phyloP scores from a whole-genome alignment of 768 basidiomycete species.

The Calvatia gigantea region DNA sequence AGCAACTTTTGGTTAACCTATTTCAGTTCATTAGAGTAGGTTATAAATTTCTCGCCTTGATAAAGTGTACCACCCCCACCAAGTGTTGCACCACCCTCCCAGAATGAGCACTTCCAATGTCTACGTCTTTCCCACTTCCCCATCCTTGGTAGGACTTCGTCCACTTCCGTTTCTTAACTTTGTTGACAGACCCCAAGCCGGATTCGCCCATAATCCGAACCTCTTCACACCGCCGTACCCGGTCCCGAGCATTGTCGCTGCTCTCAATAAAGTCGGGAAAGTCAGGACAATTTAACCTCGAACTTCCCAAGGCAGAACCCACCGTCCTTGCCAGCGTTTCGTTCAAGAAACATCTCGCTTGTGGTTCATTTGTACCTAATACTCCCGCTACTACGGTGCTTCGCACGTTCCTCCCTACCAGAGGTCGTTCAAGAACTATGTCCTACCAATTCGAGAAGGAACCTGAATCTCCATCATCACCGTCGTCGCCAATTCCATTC shows the following conservation, averaged over 20 bases:
- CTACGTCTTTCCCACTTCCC: not conserved
- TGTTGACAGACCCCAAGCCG: not conserved
- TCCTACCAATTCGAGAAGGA: slow-evolving; percentile 15
- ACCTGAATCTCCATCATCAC: slow-evolving; percentile 12
- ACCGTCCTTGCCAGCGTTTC: slow-evolving; percentile 18
- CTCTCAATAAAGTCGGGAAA: slow-evolving; percentile 23
- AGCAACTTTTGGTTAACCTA: too few relatives aligned
- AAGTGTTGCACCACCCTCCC: not conserved
- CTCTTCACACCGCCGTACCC: slow-evolving; percentile 1
- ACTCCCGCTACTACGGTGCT: slow-evolving; percentile 3
- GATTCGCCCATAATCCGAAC: not conserved
- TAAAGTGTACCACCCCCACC: not conserved
- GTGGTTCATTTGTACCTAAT: slow-evolving; percentile 25
- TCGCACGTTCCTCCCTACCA: slow-evolving; percentile 3
- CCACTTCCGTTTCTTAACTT: not conserved
- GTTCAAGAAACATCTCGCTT: slow-evolving; percentile 21
- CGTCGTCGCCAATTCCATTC: slow-evolving; percentile 17
- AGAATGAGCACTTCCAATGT: not conserved
- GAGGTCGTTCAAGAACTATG: slow-evolving; percentile 16
- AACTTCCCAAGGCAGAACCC: slow-evolving; percentile 22
- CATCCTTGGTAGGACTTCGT: not conserved
- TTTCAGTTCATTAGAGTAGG: not conserved
- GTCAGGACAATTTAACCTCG: slow-evolving; percentile 19
- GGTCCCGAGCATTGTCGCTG: slow-evolving; percentile 24
- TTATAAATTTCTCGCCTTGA: not conserved